Base-by-base conservation (phyloP, 2,329 filamentous ascomycete species). In the Beauveria asiatica region DNA sequence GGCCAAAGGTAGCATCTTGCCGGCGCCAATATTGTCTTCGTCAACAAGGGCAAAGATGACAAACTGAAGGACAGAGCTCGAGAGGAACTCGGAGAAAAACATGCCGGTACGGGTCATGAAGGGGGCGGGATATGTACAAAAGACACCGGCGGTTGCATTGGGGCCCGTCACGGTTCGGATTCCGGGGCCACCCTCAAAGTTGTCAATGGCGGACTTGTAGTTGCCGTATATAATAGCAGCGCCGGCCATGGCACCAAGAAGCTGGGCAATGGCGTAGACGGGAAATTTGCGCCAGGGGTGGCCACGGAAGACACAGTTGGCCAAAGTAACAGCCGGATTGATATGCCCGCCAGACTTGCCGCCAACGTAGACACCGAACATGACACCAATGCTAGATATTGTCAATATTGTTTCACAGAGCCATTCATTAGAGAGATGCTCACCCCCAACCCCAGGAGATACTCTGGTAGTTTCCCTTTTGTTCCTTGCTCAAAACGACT, bases 1-100 rank as follows among this genome's bases (percentile, higher is more conserved):
- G 8, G 76, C 81, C 1, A 90, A 73, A 0, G 86, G 85, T 61
- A 82, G 77, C 59, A 75, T 62, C 1, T 78, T 75, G 0, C 83
- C 83, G 1, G 84, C 83, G 3, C 83, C 84, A 16, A 80, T 75
- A 66, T 83, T 83, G 45, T 72, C 72, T 52, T 75, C 75, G 63
- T 87, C 84, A 60, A 86, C 84, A 54, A 90, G 72, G 0, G 86
- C 86, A 67, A 88, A 89, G 52, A 91, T 88, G 62, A 85, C 77
- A 67, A 90, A 88, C 81, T 89, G 87, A 25, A 90, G 73, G 37
- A 90, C 78, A 0, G 84, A 74, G 61, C 81, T 86, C 17, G 86
- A 84, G 54, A 90, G 77, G 64, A 90, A 86, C 66, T 91, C 88
- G 21, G 83, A 86, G 67, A 90, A 88, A 73, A 89, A 88, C 73